Conservation (phyloP, 495 filamentous ascomycete genomes). For the Talaromyces nanjingensis region DNA sequence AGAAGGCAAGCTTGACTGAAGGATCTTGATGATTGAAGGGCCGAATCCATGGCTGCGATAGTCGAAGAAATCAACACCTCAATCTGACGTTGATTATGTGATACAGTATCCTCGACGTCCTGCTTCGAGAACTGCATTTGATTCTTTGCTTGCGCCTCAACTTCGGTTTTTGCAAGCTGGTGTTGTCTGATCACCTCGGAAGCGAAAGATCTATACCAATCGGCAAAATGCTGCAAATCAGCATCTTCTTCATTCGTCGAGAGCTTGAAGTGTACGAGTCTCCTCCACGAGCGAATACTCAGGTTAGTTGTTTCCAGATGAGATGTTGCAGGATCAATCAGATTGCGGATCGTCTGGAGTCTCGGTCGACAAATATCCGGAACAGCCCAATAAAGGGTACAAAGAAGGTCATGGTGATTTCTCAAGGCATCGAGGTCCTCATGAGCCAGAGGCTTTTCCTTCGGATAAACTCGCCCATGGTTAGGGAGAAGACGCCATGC, state of each 20-base stretch:
- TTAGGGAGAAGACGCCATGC: slow-evolving; percentile 80
- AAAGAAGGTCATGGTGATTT: slow-evolving; percentile 91
- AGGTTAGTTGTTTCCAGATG: slow-evolving; percentile 83
- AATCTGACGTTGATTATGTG: slow-evolving; percentile 56
- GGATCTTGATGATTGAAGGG: slow-evolving; percentile 33
- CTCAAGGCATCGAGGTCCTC: slow-evolving; percentile 77
- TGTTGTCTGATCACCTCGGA: slow-evolving; percentile 52
- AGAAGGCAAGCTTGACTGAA: slow-evolving; percentile 29
- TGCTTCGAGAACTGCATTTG: slow-evolving; percentile 36
- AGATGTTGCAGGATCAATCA: slow-evolving; percentile 71
- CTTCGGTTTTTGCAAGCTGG: slow-evolving; percentile 50
- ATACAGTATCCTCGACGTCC: slow-evolving; percentile 48
- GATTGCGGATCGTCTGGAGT: slow-evolving; percentile 61
- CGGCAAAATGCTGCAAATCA: slow-evolving; percentile 50
- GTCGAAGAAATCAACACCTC: slow-evolving; percentile 50
- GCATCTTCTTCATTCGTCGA: slow-evolving; percentile 46
- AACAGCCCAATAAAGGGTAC: slow-evolving; percentile 80
- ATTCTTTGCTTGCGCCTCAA: slow-evolving; percentile 46
- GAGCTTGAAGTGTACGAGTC: slow-evolving; percentile 69
- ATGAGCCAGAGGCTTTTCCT: slow-evolving; percentile 65
- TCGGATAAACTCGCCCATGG: slow-evolving; percentile 78
- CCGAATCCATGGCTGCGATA: slow-evolving; percentile 42
- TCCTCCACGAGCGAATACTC: slow-evolving; percentile 73
- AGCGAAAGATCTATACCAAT: slow-evolving; percentile 63
- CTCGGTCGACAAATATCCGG: slow-evolving; percentile 64